Evolutionary conservation across 2,329 filamentous ascomycete genomes (phyloP), one percentile per base, ranked within the genome.

Genomic region (Aspergillus aculeatus): DNA sequence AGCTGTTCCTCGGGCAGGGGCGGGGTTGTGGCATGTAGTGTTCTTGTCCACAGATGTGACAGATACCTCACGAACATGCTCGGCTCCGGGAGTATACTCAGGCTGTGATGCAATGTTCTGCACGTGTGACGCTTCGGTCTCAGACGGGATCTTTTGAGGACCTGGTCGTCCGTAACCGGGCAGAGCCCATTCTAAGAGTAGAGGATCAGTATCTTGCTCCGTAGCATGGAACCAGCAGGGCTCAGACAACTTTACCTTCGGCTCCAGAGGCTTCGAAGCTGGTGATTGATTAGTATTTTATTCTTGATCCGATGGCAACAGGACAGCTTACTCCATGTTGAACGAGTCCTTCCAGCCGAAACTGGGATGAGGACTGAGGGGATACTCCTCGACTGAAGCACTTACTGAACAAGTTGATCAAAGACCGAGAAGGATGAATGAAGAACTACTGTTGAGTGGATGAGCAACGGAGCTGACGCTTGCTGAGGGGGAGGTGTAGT

Each of bases 261-360:
- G 68, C 68, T 19, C 64, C 67, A 9, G 58, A 64, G 16, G 61
- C 61, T 49, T 71, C 68, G 26, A 65, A 61, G 32, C 68, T 71
- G 29, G 16, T 41, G 47, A 14, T 7, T 19, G 32, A 50, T 64
- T 38, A 61, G 57, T 51, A 6, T 19, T 2, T 14, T 54, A 16
- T 7, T n/a, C 5, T 44, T 19, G 6, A 9, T 19, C 9, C 10
- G n/a, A 51, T 5, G 26, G 21, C 5, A 52, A 31, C 9, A 23
- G 19, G 11, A 11, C 19, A 21, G 61, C 63, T 62, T 52, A 65
- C 64, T 66, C 64, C 54, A 66, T 64, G 16, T 41, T 23, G 26
- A 12, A 2, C 26, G 41, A 16, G 7, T 14, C 2, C 23, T 47
- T 16, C 19, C 3, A 14, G 26, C 26, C 38, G 4, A 19, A 44